Evolutionary conservation across 768 basidiomycete species (phyloP).

Genomic region (Tephrocybe sp.): DNA sequence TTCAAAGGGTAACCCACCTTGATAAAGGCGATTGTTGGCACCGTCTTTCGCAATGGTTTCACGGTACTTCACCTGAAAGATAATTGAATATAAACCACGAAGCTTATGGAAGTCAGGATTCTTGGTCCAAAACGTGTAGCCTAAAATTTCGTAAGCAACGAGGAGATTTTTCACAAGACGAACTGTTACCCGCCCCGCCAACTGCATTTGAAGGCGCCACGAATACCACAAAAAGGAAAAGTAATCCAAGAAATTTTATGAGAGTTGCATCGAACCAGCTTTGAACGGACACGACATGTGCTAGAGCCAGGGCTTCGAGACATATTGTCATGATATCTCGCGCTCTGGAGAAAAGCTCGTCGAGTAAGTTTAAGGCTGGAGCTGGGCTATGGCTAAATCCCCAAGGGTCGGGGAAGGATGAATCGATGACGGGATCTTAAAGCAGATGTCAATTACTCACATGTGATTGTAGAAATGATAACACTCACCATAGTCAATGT

Average conservation of each 20-base stretch:
- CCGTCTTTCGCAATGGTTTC: conserved; percentile 38
- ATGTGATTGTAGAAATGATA: neutral
- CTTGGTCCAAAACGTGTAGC: conserved; percentile 40
- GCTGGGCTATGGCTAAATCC: conserved; percentile 30
- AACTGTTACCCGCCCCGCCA: conserved; percentile 33
- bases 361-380: conserved; percentile 35
- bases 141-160: conserved; percentile 20
- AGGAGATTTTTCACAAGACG: neutral
- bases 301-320: conserved; percentile 25
- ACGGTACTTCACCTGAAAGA: conserved; percentile 36
- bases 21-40: conserved; percentile 24
- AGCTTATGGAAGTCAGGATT: conserved; percentile 37
- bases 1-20: conserved; percentile 24
- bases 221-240: conserved; percentile 30
- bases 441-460: neutral
- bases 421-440: neutral
- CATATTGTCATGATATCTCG: conserved; percentile 23
- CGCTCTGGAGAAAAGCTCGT: conserved; percentile 21
- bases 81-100: conserved; percentile 34
- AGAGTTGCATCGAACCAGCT: conserved; percentile 21
- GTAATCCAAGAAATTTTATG: conserved; percentile 25
- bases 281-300: conserved; percentile 19
- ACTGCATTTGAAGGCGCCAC: conserved; percentile 35
- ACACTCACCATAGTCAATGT: conserved; percentile 20
- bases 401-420: neutral